Evolutionary conservation across 2,329 filamentous ascomycete species (phyloP).

Genomic region (Pseudogymnoascus destructans): DNA sequence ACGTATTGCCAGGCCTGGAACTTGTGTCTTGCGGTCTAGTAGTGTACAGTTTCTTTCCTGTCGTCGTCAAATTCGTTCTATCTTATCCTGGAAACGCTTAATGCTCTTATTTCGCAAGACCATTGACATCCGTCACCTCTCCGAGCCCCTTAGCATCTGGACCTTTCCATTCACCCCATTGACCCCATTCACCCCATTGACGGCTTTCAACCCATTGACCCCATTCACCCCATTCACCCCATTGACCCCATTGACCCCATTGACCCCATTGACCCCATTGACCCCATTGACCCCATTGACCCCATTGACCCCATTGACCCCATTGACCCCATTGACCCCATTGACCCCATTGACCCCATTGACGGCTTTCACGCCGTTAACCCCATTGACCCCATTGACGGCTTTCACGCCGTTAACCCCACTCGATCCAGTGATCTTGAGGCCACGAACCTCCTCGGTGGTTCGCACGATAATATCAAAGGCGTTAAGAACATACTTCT

Average conservation of each 20-base stretch:
- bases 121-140: background rate
- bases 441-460: conserved; percentile 22
- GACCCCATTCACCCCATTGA: conserved; percentile 10
- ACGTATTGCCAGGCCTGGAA: background rate
- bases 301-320: background rate
- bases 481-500: conserved; percentile 56
- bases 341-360: conserved; percentile 7
- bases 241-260: conserved; percentile 9
- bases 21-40: background rate
- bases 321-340: conserved; percentile 11
- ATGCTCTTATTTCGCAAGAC: background rate
- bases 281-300: background rate
- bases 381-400: conserved; percentile 10
- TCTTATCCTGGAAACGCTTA: conserved; percentile 4
- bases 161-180: background rate
- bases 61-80: background rate
- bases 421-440: conserved; percentile 10
- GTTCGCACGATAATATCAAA: conserved; percentile 56
- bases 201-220: conserved; percentile 9
- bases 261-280: conserved; percentile 11
- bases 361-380: too few species aligned
- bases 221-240: background rate
- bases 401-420: conserved; percentile 10
- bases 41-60: background rate
- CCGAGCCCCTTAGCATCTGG: background rate